phyloP scores from a whole-genome alignment of 306 rosid species.

The Gastrolobium villosum region DNA sequence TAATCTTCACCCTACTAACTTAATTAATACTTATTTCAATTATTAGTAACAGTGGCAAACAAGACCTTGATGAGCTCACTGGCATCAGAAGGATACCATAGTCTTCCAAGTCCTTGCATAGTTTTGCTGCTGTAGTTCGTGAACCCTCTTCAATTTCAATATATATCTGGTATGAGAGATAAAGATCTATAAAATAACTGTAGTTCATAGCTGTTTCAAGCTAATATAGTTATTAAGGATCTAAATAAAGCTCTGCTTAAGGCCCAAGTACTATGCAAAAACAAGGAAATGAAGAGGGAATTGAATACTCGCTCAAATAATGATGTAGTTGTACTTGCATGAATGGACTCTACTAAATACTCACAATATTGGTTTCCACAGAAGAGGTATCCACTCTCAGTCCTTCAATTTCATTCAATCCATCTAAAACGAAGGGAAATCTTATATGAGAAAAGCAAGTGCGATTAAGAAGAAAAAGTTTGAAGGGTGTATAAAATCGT shows the following conservation, averaged over 20 bases:
- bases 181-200: neutral
- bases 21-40: constrained; percentile 3
- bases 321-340: neutral
- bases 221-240: constrained; percentile 7
- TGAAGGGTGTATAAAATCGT: neutral
- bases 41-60: neutral
- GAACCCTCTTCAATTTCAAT: constrained; percentile 68
- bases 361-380: constrained; percentile 86
- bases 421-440: constrained; percentile 55
- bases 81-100: constrained; percentile 67
- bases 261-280: neutral
- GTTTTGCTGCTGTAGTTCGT: constrained; percentile 59
- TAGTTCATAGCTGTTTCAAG: neutral
- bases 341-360: constrained; percentile 40
- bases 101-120: constrained; percentile 65
- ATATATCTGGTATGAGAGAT: constrained; percentile 58
- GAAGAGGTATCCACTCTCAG: constrained; percentile 59
- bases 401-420: constrained; percentile 70
- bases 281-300: neutral
- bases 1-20: too few relatives aligned
- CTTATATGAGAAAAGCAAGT: constrained; percentile 14
- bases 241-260: neutral
- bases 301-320: neutral
- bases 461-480: neutral
- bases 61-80: constrained; percentile 68